phyloP scores from a whole-genome alignment of 2,329 filamentous ascomycete species.

The Nemania diffusa region DNA sequence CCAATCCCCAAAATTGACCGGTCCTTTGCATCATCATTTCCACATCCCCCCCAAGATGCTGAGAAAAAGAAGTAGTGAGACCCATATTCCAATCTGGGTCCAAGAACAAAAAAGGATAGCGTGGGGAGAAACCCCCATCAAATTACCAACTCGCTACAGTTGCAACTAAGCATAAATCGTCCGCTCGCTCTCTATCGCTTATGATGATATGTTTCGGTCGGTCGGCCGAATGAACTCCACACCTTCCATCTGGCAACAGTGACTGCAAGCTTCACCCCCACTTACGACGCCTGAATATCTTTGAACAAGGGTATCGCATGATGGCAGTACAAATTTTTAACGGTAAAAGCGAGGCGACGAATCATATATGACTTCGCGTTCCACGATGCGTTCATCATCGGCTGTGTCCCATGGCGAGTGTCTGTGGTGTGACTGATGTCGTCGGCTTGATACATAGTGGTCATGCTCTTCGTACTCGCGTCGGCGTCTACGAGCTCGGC shows the following conservation, averaged over 20 bases:
- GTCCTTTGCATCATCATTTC: conserved; percentile 14
- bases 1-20: conserved; percentile 18
- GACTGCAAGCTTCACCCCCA: not conserved
- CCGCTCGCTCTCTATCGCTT: conserved; percentile 5
- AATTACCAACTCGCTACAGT: not conserved
- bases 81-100: conserved; percentile 14
- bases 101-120: conserved; percentile 2
- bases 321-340: not conserved
- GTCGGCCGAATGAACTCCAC: not conserved
- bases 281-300: not conserved
- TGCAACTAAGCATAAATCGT: conserved; percentile 3
- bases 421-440: conserved; percentile 50
- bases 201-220: conserved; percentile 6
- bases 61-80: not conserved
- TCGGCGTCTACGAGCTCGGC: conserved; percentile 66
- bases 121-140: not conserved
- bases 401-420: conserved; percentile 52
- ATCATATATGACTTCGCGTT: conserved; percentile 76
- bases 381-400: conserved; percentile 73
- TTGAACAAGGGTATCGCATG: not conserved
- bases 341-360: conserved; percentile 42
- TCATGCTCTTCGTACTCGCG: conserved; percentile 69
- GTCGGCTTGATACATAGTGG: conserved; percentile 61
- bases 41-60: not conserved
- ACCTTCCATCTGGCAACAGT: not conserved